A percentile compares a stretch with the other conserved stretches of the same genome.
Evolutionary conservation across 768 basidiomycete genomes (phyloP).

Genomic region (Panus rudis): DNA sequence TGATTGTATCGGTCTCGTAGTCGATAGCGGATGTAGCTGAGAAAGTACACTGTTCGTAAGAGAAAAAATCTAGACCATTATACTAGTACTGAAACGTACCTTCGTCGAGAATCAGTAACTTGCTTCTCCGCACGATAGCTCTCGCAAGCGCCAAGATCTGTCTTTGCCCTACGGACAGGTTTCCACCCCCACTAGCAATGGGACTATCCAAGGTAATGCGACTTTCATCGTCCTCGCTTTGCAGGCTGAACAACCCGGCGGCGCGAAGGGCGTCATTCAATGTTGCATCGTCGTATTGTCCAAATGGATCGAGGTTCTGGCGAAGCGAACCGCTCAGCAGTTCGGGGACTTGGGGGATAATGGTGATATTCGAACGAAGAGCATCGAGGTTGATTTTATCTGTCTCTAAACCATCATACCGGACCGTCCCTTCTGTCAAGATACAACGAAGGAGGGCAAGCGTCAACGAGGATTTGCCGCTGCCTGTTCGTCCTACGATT

Average conservation of each 20-base stretch:
- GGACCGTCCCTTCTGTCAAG: slow-evolving; percentile 43
- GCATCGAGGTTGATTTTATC: slow-evolving; percentile 44
- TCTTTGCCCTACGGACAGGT: slow-evolving; percentile 48
- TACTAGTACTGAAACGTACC: too few relatives aligned
- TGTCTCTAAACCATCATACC: slow-evolving; percentile 44
- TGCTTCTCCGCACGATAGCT: slow-evolving; percentile 49
- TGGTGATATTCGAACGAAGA: slow-evolving; percentile 46
- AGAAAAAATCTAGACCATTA: too few relatives aligned
- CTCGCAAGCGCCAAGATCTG: slow-evolving; percentile 57
- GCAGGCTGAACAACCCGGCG: slow-evolving; percentile 39
- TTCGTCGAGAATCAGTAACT: slow-evolving; percentile 54
- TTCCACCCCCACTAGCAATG: slow-evolving; percentile 37
- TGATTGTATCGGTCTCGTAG: slow-evolving; percentile 37
- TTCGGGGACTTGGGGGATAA: slow-evolving; percentile 52
- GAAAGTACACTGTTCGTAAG: too few relatives aligned
- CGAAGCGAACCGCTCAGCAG: slow-evolving; percentile 50
- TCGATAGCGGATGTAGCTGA: slow-evolving; percentile 22
- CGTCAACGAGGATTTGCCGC: slow-evolving; percentile 47
- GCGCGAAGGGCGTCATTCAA: slow-evolving; percentile 45
- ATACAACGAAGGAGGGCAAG: slow-evolving; percentile 50
- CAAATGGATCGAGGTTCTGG: slow-evolving; percentile 54
- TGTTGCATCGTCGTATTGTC: slow-evolving; percentile 43
- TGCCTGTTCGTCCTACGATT: slow-evolving; percentile 52
- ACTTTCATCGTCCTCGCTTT: slow-evolving; percentile 31
- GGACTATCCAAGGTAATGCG: slow-evolving; percentile 38